Conservation (phyloP, 768 basidiomycete species). For the Lactarius evosmus region DNA sequence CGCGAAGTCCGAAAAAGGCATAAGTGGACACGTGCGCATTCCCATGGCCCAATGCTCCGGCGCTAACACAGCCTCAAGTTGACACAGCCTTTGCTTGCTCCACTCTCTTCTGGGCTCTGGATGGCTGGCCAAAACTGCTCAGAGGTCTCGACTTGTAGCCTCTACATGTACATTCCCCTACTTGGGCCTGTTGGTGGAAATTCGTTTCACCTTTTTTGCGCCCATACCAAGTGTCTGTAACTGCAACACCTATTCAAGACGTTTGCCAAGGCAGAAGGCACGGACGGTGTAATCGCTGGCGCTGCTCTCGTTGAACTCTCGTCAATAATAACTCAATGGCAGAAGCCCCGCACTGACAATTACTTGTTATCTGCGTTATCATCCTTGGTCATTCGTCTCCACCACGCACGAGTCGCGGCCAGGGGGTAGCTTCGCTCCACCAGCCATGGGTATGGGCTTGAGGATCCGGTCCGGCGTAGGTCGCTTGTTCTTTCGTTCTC, state of each 20-base stretch:
- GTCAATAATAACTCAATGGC: conserved; percentile 8
- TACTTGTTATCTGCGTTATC: neutral
- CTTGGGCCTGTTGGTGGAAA: neutral
- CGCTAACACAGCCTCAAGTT: neutral
- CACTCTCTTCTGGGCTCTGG: neutral
- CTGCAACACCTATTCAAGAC: neutral
- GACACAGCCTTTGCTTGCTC: neutral
- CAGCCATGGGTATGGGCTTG: neutral
- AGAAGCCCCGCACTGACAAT: conserved; percentile 11
- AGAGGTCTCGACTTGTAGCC: neutral
- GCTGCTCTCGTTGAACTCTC: neutral
- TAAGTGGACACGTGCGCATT: neutral
- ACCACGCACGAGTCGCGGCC: neutral
- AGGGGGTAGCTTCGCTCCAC: neutral
- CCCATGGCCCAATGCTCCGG: neutral
- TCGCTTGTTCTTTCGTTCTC: neutral
- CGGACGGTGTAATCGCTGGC: neutral
- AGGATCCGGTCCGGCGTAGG: neutral
- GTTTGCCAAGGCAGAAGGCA: neutral
- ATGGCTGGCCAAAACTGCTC: conserved; percentile 2
- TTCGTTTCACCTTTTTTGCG: neutral
- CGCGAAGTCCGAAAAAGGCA: neutral
- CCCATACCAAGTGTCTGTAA: neutral
- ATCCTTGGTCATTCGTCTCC: neutral
- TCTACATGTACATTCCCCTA: neutral